Conservation (phyloP, 352 stramenopile species). For the Pythium pectinolyticum region DNA sequence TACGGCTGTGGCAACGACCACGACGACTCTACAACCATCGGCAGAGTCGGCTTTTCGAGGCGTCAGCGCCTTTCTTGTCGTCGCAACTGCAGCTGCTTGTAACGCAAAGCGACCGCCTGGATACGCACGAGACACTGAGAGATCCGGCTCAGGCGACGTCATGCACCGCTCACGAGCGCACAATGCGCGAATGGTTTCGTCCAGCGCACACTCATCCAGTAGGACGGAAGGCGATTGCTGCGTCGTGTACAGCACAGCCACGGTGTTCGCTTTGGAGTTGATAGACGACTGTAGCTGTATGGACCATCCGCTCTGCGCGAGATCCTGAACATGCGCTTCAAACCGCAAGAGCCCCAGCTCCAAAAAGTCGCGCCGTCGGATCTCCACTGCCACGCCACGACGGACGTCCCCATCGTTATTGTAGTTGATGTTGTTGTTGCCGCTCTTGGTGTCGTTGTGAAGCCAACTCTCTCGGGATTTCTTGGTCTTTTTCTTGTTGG, state of each 20-base stretch:
- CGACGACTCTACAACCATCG: too few relatives aligned
- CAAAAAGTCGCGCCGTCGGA: slow-evolving; percentile 22
- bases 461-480: not conserved
- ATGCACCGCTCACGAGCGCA: slow-evolving; percentile 36
- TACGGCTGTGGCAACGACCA: too few relatives aligned
- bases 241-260: slow-evolving; percentile 26
- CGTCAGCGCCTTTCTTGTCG: not conserved
- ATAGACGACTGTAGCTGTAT: not conserved
- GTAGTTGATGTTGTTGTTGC: too few relatives aligned
- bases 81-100: slow-evolving; percentile 13
- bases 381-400: not conserved
- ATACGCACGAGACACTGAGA: slow-evolving; percentile 22
- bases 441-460: not conserved
- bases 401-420: too few relatives aligned
- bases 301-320: not conserved
- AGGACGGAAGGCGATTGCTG: slow-evolving; percentile 3
- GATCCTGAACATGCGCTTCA: slow-evolving; percentile 40
- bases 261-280: not conserved
- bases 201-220: slow-evolving; percentile 28
- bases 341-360: slow-evolving; percentile 42
- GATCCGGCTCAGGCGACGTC: slow-evolving; percentile 22
- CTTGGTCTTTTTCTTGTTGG: not conserved
- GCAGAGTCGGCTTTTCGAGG: too few relatives aligned
- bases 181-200: slow-evolving; percentile 28
- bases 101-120: slow-evolving; percentile 32